These are phyloP conservation scores for Yamadazyma kitorensis DNA, from an alignment of 805 yeast species.

Conservation along the genomic window DNA sequence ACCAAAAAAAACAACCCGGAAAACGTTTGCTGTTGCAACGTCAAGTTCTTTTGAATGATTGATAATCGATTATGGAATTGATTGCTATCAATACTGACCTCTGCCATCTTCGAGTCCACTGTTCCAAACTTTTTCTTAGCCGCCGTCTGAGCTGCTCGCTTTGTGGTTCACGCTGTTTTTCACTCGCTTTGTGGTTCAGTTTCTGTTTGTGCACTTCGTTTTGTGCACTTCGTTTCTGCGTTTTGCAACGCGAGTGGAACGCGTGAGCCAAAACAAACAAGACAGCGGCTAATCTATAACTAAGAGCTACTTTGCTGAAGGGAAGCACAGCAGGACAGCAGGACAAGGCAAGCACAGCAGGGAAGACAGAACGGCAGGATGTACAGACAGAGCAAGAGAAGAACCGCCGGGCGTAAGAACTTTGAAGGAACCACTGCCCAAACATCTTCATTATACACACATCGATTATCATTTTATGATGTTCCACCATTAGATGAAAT, in stretches of 20 bases:
- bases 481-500: slow-evolving; percentile 81
- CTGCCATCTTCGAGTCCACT: slow-evolving; percentile 43
- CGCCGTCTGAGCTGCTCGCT: too few relatives aligned
- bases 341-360: neutral
- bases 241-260: too few relatives aligned
- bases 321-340: neutral
- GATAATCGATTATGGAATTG: slow-evolving; percentile 53
- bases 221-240: too few relatives aligned
- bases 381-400: slow-evolving; percentile 74
- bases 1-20: slow-evolving; percentile 54
- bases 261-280: too few relatives aligned
- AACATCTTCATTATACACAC: slow-evolving; percentile 40
- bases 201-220: too few relatives aligned
- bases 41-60: slow-evolving; percentile 34
- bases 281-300: too few relatives aligned
- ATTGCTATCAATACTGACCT: slow-evolving; percentile 52
- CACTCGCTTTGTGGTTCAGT: too few relatives aligned
- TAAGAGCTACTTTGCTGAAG: too few relatives aligned
- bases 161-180: too few relatives aligned
- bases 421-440: slow-evolving; percentile 42
- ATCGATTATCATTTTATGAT: slow-evolving; percentile 69
- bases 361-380: slow-evolving; percentile 24
- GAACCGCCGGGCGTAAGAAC: slow-evolving; percentile 71
- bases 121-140: slow-evolving; percentile 5
- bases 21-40: slow-evolving; percentile 17